Percentiles rank a stretch among this genome's conserved stretches.
Conservation (phyloP, 371 early-diverging fungal species). For the Mucor circinelloides region DNA sequence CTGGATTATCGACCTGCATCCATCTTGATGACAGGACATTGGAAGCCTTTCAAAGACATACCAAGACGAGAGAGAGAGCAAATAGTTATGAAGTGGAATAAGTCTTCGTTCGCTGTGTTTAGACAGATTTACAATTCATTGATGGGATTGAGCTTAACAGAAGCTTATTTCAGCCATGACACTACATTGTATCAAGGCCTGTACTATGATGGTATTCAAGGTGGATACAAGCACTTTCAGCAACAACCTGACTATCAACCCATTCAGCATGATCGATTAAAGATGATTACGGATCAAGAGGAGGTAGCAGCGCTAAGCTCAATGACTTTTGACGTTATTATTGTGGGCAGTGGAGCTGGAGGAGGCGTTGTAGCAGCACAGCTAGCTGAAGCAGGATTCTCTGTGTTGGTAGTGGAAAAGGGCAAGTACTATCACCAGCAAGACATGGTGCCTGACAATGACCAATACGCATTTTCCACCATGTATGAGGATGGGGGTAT, state of each 20-base stretch:
- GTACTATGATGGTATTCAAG: conserved; percentile 1
- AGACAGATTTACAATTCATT: not conserved
- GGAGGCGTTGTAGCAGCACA: conserved; percentile 67
- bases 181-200: conserved; percentile 29
- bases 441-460: conserved; percentile 48
- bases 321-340: conserved; percentile 58
- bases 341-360: conserved; percentile 75
- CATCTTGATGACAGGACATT: conserved; percentile 4
- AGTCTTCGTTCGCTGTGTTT: conserved; percentile 9
- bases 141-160: not conserved
- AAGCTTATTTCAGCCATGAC: conserved; percentile 1
- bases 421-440: conserved; percentile 52
- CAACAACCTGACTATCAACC: conserved; percentile 11
- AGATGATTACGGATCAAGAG: conserved; percentile 35
- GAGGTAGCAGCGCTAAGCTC: conserved; percentile 23
- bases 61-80: not conserved
- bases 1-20: not conserved
- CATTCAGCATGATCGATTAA: conserved; percentile 27
- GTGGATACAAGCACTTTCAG: not conserved
- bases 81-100: conserved; percentile 7
- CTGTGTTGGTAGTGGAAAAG: conserved; percentile 74
- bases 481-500: conserved; percentile 47
- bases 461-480: conserved; percentile 36
- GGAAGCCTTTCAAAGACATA: conserved; percentile 3
- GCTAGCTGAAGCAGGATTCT: conserved; percentile 61